Evolutionary conservation across 2,329 filamentous ascomycete genomes (phyloP), one percentile per base, ranked within the genome.

Genomic region (Ophiocordyceps camponoti-floridani): DNA sequence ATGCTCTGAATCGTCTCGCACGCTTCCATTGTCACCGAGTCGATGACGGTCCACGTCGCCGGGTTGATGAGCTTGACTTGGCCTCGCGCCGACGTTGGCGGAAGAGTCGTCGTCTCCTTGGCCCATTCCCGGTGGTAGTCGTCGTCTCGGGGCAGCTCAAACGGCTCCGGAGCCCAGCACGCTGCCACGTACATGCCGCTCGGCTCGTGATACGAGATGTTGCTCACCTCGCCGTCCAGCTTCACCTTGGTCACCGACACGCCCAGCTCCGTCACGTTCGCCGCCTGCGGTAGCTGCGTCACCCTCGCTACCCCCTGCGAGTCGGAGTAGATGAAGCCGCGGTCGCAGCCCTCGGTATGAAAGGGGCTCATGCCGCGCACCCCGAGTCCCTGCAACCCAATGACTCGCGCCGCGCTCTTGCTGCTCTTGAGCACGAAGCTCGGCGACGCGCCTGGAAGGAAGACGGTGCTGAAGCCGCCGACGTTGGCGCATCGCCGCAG

Each of bases 101-200:
- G 72, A 54, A 79, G 71, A 0, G 54, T 47, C 44, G 69, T 64
- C 58, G 80, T 79, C 54, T 93, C 88, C 49, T 75, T 75, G 19
- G 79, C 74, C 77, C 87, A 89, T 49, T 91, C 84, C 48, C 73
- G 73, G 52, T 93, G 84, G 49, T 85, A 78, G 47, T 94, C 80
- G 50, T 88, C 88, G 52, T 94, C 86, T 44, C 84, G 84, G 1
- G 86, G 85, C 19, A 95, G 71, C 58, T 86, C 82, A 56, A 94
- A 96, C 3, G 79, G 75, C 43, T 80, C 76, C 26, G 62, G 56
- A 8, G 68, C 66, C 49, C 78, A 82, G 46, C 84, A 88, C 4
- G 78, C 84, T 14, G 89, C 66, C 2, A 86, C 76, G 55, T 94
- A 95, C 0, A 82, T 76, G 19, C 77, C 75, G 40, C 81, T 81